These are phyloP conservation scores for Arthroderma sp. DNA, from an alignment of 2,329 filamentous ascomycete genomes.

Conservation along the genomic window DNA sequence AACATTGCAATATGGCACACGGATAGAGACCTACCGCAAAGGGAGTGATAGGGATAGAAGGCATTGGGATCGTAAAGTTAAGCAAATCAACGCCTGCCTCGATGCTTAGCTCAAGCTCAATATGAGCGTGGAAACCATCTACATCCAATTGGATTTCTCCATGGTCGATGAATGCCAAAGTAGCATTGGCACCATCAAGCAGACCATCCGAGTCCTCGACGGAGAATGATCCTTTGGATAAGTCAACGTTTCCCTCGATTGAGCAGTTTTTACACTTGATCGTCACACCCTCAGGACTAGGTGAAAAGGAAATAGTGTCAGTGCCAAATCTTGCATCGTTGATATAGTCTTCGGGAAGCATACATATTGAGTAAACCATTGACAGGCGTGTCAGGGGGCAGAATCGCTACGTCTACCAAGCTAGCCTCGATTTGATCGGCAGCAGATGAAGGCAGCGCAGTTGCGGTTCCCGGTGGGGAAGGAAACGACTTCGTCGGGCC, in stretches of 20 bases:
- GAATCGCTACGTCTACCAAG: constrained; percentile 4
- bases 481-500: neutral
- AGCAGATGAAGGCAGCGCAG: neutral
- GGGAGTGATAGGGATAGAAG: constrained; percentile 12
- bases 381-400: constrained; percentile 5
- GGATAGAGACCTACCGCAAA: constrained; percentile 11
- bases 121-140: constrained; percentile 11
- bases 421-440: neutral
- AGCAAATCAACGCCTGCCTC: constrained; percentile 5
- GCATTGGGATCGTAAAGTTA: constrained; percentile 12
- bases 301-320: neutral
- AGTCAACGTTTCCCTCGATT: constrained; percentile 10
- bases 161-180: constrained; percentile 12
- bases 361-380: constrained; percentile 4
- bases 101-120: constrained; percentile 12
- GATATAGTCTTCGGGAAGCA: neutral
- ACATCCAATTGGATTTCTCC: constrained; percentile 11
- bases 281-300: constrained; percentile 11
- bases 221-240: constrained; percentile 12
- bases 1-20: neutral
- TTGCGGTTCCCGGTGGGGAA: neutral
- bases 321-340: neutral
- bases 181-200: constrained; percentile 4
- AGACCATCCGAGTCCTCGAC: constrained; percentile 5
- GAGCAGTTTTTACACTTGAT: constrained; percentile 14